Base-by-base conservation (phyloP, 495 filamentous ascomycete species). In the Aspergillus biplanus region DNA sequence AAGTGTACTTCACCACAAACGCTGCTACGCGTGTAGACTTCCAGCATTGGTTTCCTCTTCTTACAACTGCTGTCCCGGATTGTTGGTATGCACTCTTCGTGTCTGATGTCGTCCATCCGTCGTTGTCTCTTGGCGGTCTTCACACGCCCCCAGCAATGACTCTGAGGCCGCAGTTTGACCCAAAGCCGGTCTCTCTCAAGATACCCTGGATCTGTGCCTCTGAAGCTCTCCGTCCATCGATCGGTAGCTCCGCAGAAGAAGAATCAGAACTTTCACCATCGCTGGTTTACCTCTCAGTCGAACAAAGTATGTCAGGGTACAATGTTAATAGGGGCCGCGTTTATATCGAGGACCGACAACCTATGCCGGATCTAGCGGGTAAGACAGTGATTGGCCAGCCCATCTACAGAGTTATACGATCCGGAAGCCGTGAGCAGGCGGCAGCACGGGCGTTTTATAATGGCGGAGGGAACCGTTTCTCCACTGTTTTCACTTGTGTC, bases 401-500 rank as follows among this genome's bases (percentile, higher is more conserved):
- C 15, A 60, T 60, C 44, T 60, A 60, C 34, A 46, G 58, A 31
- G 58, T 60, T 27, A 33, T 60, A 5, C 44, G 58, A n/a, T 33
- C 12, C 8, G 58, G 58, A 16, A 60, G 44, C 12, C 58, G 58
- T 3, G 58, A 60, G n/a, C 27, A 52, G n/a, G 58, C 58, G 27
- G 58, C 58, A 0, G 42, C 58, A 31, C 58, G 52, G 46, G 58
- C 58, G 12, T 52, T 60, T 18, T 52, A 35, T 13, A 13, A 33
- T 7, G 46, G 35, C 9, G 58, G 58, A 1, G 46, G n/a, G 7
- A 60, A 49, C 35, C 58, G 58, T 11, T 60, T 13, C 21, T 60
- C 58, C 5, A 60, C 58, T 18, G 44, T 60, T 32, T 60, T 60
- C 58, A 60, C 58, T 9, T 60, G 58, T 60, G 58, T 60, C 8